Conservation (phyloP, 441 rosid species). For the Erysimum pusillum region DNA sequence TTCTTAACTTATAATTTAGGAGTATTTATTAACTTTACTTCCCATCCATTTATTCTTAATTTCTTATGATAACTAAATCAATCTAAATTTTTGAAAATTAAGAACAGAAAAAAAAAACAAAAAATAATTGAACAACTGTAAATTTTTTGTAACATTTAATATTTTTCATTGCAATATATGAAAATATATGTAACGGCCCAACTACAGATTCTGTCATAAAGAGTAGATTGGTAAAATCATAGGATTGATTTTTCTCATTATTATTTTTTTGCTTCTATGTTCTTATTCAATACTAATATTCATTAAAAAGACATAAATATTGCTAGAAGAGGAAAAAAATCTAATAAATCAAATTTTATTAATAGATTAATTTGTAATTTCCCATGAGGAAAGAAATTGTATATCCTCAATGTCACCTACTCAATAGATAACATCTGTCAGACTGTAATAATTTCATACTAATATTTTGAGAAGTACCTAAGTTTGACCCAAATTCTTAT, state of each 20-base stretch:
- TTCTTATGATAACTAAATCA: neutral
- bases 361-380: neutral
- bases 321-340: neutral
- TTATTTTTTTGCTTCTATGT: neutral
- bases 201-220: conserved; percentile 10
- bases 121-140: neutral
- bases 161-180: neutral
- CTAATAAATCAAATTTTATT: neutral
- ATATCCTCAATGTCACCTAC: neutral
- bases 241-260: neutral
- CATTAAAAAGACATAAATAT: neutral
- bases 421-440: neutral
- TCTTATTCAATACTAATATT: neutral
- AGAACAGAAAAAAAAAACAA: neutral
- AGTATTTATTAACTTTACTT: neutral
- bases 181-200: neutral
- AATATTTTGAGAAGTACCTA: neutral
- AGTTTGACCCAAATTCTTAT: neutral
- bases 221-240: neutral
- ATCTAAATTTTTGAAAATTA: neutral
- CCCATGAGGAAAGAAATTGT: neutral
- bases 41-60: neutral
- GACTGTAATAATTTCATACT: neutral
- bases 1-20: neutral
- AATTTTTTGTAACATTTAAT: neutral